phyloP scores from a whole-genome alignment of 805 yeast species.

The Ogataea methylovora region DNA sequence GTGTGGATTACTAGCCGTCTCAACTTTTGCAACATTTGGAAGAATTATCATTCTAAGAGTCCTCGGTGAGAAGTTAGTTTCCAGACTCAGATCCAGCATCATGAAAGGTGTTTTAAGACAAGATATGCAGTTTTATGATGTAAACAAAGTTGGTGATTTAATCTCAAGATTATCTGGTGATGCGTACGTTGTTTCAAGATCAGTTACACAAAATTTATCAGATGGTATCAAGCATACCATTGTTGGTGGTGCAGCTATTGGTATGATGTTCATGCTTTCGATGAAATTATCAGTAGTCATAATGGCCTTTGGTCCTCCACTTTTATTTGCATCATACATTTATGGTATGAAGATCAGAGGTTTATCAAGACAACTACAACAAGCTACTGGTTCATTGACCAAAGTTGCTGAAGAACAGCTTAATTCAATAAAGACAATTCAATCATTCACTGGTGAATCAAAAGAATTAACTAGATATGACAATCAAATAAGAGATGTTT shows the following conservation, averaged over 20 bases:
- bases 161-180: constrained; percentile 84
- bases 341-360: constrained; percentile 78
- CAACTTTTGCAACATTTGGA: constrained; percentile 76
- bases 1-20: constrained; percentile 56
- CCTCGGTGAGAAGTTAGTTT: constrained; percentile 82
- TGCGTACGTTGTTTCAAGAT: constrained; percentile 80
- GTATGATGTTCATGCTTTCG: constrained; percentile 86
- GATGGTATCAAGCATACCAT: constrained; percentile 84
- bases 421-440: constrained; percentile 80
- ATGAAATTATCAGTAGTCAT: constrained; percentile 73
- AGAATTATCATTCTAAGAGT: constrained; percentile 67
- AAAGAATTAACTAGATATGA: constrained; percentile 73
- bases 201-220: constrained; percentile 81
- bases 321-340: constrained; percentile 69
- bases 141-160: constrained; percentile 86
- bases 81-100: constrained; percentile 71
- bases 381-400: constrained; percentile 78
- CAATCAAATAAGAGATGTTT: constrained; percentile 56
- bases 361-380: constrained; percentile 72
- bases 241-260: constrained; percentile 74
- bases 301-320: constrained; percentile 77
- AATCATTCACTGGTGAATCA: constrained; percentile 82
- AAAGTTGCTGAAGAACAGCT: constrained; percentile 90
- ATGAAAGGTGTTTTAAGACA: constrained; percentile 74
- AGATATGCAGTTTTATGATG: constrained; percentile 85